A percentile compares a stretch with the other conserved stretches of the same genome.
phyloP scores from a whole-genome alignment of 2,329 filamentous ascomycete genomes.

The Aspergillus latus region DNA sequence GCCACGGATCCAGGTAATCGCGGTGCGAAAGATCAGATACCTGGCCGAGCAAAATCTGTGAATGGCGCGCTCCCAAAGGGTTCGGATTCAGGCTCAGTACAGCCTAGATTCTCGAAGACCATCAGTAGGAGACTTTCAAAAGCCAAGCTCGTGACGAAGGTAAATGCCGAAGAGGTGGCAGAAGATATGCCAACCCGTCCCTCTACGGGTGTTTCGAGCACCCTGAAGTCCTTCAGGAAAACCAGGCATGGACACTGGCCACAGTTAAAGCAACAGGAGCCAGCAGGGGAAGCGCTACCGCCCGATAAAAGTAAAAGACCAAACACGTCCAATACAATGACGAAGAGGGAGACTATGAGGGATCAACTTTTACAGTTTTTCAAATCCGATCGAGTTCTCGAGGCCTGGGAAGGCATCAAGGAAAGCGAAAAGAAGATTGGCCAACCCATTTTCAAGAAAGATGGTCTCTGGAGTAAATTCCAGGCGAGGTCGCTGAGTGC shows the following conservation, averaged over 20 bases:
- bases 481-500: slow-evolving; percentile 27
- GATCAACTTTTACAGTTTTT: slow-evolving; percentile 35
- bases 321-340: slow-evolving; percentile 11
- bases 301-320: slow-evolving; percentile 12
- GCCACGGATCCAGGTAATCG: slow-evolving; percentile 16
- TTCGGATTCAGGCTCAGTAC: slow-evolving; percentile 12
- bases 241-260: slow-evolving; percentile 17
- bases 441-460: slow-evolving; percentile 21
- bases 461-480: slow-evolving; percentile 34
- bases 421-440: slow-evolving; percentile 23
- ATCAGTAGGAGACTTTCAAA: slow-evolving; percentile 29
- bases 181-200: slow-evolving; percentile 22
- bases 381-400: slow-evolving; percentile 35
- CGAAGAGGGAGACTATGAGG: slow-evolving; percentile 30
- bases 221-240: slow-evolving; percentile 24
- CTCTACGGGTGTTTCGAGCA: slow-evolving; percentile 28
- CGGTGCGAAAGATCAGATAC: slow-evolving; percentile 14
- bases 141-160: slow-evolving; percentile 22
- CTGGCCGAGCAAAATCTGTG: slow-evolving; percentile 26
- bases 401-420: slow-evolving; percentile 31
- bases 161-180: slow-evolving; percentile 20
- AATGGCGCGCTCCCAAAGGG: slow-evolving; percentile 20
- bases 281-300: slow-evolving; percentile 8
- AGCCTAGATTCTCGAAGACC: slow-evolving; percentile 20
- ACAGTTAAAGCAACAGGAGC: not conserved